Conservation (phyloP, 108 stramenopile species). For the Nitzschia sp. region DNA sequence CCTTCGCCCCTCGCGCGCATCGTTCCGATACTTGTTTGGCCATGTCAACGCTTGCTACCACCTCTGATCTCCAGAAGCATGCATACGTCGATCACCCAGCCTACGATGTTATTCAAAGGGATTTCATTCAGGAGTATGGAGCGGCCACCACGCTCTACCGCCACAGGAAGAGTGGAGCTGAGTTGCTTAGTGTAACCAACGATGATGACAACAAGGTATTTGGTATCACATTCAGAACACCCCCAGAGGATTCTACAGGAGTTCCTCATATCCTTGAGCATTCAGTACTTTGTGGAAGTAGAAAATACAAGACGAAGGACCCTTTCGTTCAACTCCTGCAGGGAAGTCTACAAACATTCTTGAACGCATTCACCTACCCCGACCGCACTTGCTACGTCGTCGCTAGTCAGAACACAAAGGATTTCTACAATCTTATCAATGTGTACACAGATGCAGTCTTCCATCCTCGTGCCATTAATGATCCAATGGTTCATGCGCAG, state of each 20-base stretch:
- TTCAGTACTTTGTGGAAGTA: constrained; percentile 94
- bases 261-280: constrained; percentile 99
- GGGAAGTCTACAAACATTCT: constrained; percentile 93
- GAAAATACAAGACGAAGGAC: constrained; percentile 96
- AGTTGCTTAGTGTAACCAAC: constrained; percentile 84
- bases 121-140: constrained; percentile 80
- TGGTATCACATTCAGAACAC: constrained; percentile 98
- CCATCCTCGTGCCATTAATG: constrained; percentile 85
- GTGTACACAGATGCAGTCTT: constrained; percentile 98
- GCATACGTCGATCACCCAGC: constrained; percentile 66
- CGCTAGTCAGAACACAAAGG: constrained; percentile 95
- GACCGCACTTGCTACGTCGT: constrained; percentile 99
- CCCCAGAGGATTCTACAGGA: constrained; percentile 93
- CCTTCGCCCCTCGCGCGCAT: background rate
- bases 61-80: constrained; percentile 38
- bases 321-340: constrained; percentile 97
- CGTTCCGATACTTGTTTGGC: constrained; percentile 7
- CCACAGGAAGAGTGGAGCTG: constrained; percentile 89
- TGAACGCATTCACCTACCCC: constrained; percentile 99
- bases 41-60: constrained; percentile 16
- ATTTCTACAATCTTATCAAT: constrained; percentile 99
- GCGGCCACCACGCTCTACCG: constrained; percentile 86
- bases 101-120: constrained; percentile 67
- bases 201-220: constrained; percentile 99
- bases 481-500: constrained; percentile 92